Conservation (phyloP, 2,329 filamentous ascomycete genomes). For the Trichoderma pleuroti region DNA sequence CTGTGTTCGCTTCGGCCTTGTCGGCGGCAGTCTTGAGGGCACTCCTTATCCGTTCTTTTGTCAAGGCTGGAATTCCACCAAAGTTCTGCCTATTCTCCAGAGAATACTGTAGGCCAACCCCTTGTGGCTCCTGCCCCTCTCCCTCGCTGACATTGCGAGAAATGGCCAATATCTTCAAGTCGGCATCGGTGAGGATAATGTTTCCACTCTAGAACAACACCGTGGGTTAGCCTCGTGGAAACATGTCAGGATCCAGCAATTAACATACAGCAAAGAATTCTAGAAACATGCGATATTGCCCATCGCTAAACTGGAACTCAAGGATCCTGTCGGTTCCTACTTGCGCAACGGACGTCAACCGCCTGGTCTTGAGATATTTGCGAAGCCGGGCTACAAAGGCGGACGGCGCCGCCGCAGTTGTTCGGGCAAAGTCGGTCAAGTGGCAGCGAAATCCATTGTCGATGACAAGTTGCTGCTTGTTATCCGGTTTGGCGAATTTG, state of each 20-base stretch:
- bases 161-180: slow-evolving; percentile 77
- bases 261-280: slow-evolving; percentile 77
- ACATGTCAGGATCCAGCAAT: neutral
- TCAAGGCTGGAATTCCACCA: slow-evolving; percentile 68
- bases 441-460: slow-evolving; percentile 97
- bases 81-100: slow-evolving; percentile 83
- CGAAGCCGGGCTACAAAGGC: slow-evolving; percentile 80
- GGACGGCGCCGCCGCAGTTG: slow-evolving; percentile 79
- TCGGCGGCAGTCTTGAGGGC: slow-evolving; percentile 66
- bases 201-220: slow-evolving; percentile 64
- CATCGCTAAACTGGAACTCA: slow-evolving; percentile 89
- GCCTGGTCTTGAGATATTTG: slow-evolving; percentile 81
- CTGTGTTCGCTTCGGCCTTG: slow-evolving; percentile 48
- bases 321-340: slow-evolving; percentile 92
- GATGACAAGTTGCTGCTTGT: slow-evolving; percentile 84
- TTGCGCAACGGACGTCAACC: slow-evolving; percentile 77
- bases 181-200: slow-evolving; percentile 82
- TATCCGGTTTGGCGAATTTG: slow-evolving; percentile 88
- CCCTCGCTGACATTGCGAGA: slow-evolving; percentile 76
- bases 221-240: neutral
- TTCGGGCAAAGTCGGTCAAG: slow-evolving; percentile 83
- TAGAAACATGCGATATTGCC: slow-evolving; percentile 78
- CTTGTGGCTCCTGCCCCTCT: slow-evolving; percentile 78
- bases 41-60: slow-evolving; percentile 65
- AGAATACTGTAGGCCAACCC: slow-evolving; percentile 73